Conservation (phyloP, 495 filamentous ascomycete genomes). For the Aspergillus cavernicola region DNA sequence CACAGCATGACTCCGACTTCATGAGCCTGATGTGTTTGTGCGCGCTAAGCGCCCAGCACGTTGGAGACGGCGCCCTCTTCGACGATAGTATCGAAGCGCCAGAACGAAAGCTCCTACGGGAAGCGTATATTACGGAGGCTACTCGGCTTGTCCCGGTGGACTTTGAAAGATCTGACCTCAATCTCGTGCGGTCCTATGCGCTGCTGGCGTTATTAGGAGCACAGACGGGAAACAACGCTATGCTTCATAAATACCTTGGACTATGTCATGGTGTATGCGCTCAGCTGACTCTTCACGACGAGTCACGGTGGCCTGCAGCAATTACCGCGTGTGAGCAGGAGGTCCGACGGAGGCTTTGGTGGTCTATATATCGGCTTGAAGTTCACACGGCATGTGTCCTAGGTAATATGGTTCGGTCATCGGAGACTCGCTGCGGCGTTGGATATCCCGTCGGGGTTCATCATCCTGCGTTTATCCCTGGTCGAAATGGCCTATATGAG, state of each 20-base stretch:
- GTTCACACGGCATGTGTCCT: constrained; percentile 4
- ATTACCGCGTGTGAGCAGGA: neutral
- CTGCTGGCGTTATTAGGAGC: neutral
- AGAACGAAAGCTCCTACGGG: neutral
- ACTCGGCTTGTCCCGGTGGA: neutral
- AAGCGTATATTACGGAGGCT: neutral
- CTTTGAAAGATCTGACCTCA: neutral
- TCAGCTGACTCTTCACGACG: neutral
- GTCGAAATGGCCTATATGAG: neutral
- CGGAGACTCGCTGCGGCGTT: neutral
- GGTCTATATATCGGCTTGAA: constrained; percentile 7
- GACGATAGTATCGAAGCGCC: neutral
- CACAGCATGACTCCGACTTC: neutral
- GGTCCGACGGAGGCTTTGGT: constrained; percentile 2
- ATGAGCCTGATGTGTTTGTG: neutral
- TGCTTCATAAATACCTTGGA: neutral
- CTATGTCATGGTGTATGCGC: neutral
- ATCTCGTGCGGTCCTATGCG: neutral
- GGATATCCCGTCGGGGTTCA: neutral
- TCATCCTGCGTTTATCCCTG: neutral
- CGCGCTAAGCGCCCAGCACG: neutral
- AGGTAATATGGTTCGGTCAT: neutral
- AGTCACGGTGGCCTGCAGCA: neutral
- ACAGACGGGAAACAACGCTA: neutral
- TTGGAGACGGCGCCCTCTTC: neutral